Evolutionary conservation across 805 yeast species (phyloP), one percentile per base, ranked within the genome.

Genomic region (Kuraishia capsulata): DNA sequence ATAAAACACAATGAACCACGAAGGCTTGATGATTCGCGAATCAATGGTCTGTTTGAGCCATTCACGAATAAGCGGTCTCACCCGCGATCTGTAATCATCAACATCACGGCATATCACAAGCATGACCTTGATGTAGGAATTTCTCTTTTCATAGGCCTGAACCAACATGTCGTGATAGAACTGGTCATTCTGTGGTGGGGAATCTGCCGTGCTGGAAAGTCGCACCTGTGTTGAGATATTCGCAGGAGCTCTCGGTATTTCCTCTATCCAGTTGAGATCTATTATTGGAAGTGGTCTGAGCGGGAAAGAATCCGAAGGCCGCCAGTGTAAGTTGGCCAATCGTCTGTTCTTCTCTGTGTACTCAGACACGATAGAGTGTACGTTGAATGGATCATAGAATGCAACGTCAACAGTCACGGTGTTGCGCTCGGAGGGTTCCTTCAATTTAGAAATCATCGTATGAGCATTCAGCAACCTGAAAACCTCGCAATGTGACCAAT

Each of bases 61-160:
- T 46, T 82, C 92, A 35, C 69, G 71, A 18, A 89, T 75, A 46
- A 87, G 62, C 1, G 95, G 95, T 30, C 98, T 71, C 1, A 83
- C 87, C 49, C 81, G 84, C 0, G 81, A 57, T 42, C 94, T 66
- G 56, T 90, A 90, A 1, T 74, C 74, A 13, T 90, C 97, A 16
- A 81, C 55, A 33, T 73, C 74, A 4, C 74, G 77, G 42, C 81
- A 73, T 39, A 71, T 71, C 5, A 90, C 67, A 40, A 89, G 72
- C 64, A 90, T 78, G 17, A 88, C 51, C 45, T 81, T 70, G 34
- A 84, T 62, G 46, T 81, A 77, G 1, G 83, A 76, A 4, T 67
- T 59, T 18, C 14, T 32, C 30, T 20, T 43, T 42, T 20, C 42
- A 33, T 23, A 46, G 38, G 36, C 29, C 29, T 13, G 39, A 2